Base-by-base conservation (phyloP, 805 yeast species). In the Suhomyces xylopsoci region DNA sequence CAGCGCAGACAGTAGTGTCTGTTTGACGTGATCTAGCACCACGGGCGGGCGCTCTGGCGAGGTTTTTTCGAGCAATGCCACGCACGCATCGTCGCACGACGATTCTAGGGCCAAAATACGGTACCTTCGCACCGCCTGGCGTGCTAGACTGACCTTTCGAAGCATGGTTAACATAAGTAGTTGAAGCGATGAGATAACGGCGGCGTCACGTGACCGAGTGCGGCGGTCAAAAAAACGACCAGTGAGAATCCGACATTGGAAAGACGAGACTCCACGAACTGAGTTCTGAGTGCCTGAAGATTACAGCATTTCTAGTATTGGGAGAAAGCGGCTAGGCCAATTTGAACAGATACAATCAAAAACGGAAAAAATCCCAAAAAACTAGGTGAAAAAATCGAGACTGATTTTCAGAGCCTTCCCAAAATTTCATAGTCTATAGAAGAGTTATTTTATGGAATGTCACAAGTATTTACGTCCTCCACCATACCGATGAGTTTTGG, bases 71-170 rank as follows among this genome's bases (percentile, higher is more conserved):
- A 92, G 64, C 7, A 93, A 70, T 0, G 97, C 88, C 2, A 91
- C 93, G 59, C 97, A 91, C 0, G 97, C 81, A 67, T 94, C 99
- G 68, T 94, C 99, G 65, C 99, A 94, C 0, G 97, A 90, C 0
- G 96, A 83, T 64, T 94, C 99, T 12, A 94, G 82, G 0, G 97
- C 94, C 20, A 94, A 71, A 0, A 92, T 94, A 43, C 76, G 77
- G 65, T 88, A 90, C 42, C 22, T 19, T 17, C 42, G 42, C 5
- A 15, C 22, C 5, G 53, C 20, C 45, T 83, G 62, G 15, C 48
- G 25, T 8, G 49, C 12, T 32, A n/a, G 7, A 7, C 36, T 9
- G 2, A 45, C 8, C 7, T 10, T 17, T 19, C 42, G 42, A 45
- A 45, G 45, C 45, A 42, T 20, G 28, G 15, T 2, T 9, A 3